Base-by-base conservation (phyloP, 2,329 filamentous ascomycete species). In the Cercospora sojina region DNA sequence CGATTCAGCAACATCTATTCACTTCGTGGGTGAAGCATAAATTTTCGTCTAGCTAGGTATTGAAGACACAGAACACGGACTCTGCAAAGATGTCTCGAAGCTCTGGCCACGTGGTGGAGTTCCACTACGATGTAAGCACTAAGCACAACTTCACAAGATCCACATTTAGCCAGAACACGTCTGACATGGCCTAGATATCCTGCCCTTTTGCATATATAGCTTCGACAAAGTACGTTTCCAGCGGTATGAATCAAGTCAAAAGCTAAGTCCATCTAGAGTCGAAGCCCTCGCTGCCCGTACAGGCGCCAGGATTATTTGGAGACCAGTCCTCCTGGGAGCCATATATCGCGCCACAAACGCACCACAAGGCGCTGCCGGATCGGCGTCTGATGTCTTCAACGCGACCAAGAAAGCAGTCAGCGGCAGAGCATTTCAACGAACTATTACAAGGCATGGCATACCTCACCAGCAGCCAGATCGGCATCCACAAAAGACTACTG, bases 141-240 rank as follows among this genome's bases (percentile, higher is more conserved):
- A n/a, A n/a, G n/a, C n/a, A n/a, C n/a, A n/a, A n/a, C n/a, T n/a
- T n/a, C n/a, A 61, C 43, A 58, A n/a, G 3, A 51, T 51, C 13
- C 47, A 51, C 47, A n/a, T 3, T 16, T 29, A 6, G 23, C 12
- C 12, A 12, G 13, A 29, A n/a, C 20, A 6, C 47, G 47, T 9
- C 47, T 51, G 47, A 51, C 47, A 57, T 31, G 25, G 23, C 16
- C 12, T 31, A 71, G 69, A 71, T 71, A 25, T 71, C 69, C 18
- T 71, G 71, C 57, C 69, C 69, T 5, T 71, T 70, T 27, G 71
- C 71, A 18, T 71, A 72, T 57, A 71, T 71, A 64, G 69, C 69
- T 9, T 70, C 67, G n/a, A 70, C 67, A 5, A 69, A 71, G 68
- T 71, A 63, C 49, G 64, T 56, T 6, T 13, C 18, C 10, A 3